phyloP scores from a whole-genome alignment of 192 early-diverging fungal species.

The Pilaira anomala region DNA sequence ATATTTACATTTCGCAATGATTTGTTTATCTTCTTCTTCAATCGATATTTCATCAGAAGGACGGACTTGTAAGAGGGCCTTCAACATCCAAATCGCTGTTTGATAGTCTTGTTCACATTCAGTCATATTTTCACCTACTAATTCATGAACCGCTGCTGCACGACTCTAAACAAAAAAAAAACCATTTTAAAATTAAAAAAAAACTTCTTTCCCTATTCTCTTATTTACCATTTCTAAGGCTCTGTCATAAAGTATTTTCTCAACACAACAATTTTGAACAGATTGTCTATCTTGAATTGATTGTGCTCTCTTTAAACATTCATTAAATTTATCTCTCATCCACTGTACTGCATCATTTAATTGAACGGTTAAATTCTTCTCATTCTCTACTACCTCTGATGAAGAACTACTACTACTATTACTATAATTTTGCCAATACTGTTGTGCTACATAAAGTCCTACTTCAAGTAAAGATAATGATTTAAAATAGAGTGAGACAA shows the following conservation, averaged over 20 bases:
- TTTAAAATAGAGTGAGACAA: slow-evolving; percentile 66
- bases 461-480: slow-evolving; percentile 62
- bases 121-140: slow-evolving; percentile 58
- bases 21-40: slow-evolving; percentile 52
- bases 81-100: slow-evolving; percentile 72
- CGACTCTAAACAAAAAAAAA: slow-evolving; percentile 41
- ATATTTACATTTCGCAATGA: slow-evolving; percentile 52
- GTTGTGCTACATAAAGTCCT: slow-evolving; percentile 52
- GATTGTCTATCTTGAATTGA: slow-evolving; percentile 57
- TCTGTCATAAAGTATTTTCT: slow-evolving; percentile 72
- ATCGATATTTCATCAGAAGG: slow-evolving; percentile 42
- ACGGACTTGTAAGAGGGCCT: slow-evolving; percentile 60
- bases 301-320: slow-evolving; percentile 78
- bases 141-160: slow-evolving; percentile 59
- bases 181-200: background rate
- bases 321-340: slow-evolving; percentile 88
- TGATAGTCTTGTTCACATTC: slow-evolving; percentile 75
- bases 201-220: background rate
- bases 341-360: slow-evolving; percentile 77
- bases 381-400: slow-evolving; percentile 25
- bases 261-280: slow-evolving; percentile 33
- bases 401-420: no score
- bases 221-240: slow-evolving; percentile 59
- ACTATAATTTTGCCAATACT: slow-evolving; percentile 47
- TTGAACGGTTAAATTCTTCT: slow-evolving; percentile 36